Conservation (phyloP, 2,329 filamentous ascomycete species). For the Venturiaceae sp. region DNA sequence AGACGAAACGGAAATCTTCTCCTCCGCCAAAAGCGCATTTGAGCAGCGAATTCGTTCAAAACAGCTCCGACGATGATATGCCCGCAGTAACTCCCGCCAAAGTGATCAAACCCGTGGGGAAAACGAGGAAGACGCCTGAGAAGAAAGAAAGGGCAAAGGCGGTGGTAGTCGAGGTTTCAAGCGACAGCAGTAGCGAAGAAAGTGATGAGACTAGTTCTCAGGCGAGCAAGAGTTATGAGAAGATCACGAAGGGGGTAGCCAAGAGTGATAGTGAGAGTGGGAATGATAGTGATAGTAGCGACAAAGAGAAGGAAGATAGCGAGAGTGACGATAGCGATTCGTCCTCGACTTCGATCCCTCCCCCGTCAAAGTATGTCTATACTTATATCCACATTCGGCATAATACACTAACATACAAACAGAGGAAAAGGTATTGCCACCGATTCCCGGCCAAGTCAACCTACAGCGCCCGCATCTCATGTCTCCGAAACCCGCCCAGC, state of each 20-base stretch:
- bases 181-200: not conserved
- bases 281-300: not conserved
- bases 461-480: not conserved
- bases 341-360: not conserved
- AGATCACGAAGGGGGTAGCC: not conserved
- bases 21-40: not conserved
- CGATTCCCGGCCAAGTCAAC: not conserved
- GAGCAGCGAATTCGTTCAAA: constrained; percentile 4
- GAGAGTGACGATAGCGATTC: not conserved
- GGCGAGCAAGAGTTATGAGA: not conserved
- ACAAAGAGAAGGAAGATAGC: not conserved
- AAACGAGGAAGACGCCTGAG: not conserved
- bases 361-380: not conserved
- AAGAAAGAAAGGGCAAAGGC: not conserved
- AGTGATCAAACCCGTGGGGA: not conserved
- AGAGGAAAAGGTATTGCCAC: not conserved
- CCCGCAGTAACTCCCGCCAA: not conserved
- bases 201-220: not conserved
- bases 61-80: constrained; percentile 1
- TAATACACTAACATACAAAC: not conserved
- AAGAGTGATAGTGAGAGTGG: not conserved
- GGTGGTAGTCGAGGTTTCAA: not conserved
- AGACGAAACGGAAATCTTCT: not conserved
- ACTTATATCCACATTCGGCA: not conserved
- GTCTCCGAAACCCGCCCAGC: constrained; percentile 22